These are phyloP conservation scores for Barnettozyma botsteinii DNA, from an alignment of 805 yeast species.

Conservation along the genomic window DNA sequence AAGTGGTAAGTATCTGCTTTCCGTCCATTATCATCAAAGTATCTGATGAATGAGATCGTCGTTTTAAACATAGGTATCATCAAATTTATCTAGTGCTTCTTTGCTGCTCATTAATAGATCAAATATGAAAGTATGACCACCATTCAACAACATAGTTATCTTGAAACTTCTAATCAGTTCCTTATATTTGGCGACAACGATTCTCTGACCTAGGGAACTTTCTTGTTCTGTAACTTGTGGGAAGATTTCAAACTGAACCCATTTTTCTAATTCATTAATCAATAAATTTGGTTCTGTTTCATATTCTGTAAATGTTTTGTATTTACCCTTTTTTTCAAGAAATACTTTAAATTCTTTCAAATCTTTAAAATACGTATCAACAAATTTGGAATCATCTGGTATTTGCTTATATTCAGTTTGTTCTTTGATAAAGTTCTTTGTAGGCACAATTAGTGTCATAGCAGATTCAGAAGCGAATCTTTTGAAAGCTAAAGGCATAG, in stretches of 20 bases:
- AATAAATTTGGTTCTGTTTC: slow-evolving; percentile 34
- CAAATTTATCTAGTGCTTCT: slow-evolving; percentile 14
- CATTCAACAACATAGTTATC: slow-evolving; percentile 43
- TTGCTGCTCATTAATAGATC: slow-evolving; percentile 38
- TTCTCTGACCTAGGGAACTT: slow-evolving; percentile 12
- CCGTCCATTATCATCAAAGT: not conserved
- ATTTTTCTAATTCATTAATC: slow-evolving; percentile 34
- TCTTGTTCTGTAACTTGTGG: slow-evolving; percentile 17
- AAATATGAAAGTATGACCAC: slow-evolving; percentile 52
- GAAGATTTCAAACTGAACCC: slow-evolving; percentile 29
- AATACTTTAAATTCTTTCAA: slow-evolving; percentile 29
- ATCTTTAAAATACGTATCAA: slow-evolving; percentile 44
- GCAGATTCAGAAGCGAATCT: slow-evolving; percentile 13
- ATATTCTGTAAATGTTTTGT: slow-evolving; percentile 33
- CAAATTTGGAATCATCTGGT: slow-evolving; percentile 49
- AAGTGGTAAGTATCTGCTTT: too few relatives aligned
- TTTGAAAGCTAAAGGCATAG: not conserved
- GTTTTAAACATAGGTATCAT: not conserved
- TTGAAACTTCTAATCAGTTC: slow-evolving; percentile 38
- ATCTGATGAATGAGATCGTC: not conserved
- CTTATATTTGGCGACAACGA: slow-evolving; percentile 25
- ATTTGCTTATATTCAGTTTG: slow-evolving; percentile 37
- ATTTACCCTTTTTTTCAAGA: slow-evolving; percentile 20
- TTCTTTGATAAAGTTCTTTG: slow-evolving; percentile 19
- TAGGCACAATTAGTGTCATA: slow-evolving; percentile 14